Evolutionary conservation across 768 basidiomycete genomes (phyloP), one percentile per base, ranked within the genome.

Genomic region (Nevesoporus exiguus): DNA sequence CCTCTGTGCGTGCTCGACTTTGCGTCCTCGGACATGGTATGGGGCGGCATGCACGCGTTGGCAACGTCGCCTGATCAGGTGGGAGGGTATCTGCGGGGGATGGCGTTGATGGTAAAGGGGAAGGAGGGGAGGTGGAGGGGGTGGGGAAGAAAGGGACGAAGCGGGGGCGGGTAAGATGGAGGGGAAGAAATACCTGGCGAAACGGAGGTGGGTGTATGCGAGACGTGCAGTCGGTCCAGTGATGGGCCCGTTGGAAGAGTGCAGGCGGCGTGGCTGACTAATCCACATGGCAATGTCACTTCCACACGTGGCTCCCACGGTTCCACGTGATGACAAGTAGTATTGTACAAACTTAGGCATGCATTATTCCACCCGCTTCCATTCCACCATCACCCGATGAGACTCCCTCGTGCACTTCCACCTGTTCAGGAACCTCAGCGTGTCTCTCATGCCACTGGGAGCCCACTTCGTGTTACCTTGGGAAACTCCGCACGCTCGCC

Each of bases 401-500:
- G 29, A 63, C 43, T 27, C 68, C 63, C 50, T 63, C 68, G 44
- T 65, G 55, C 33, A 71, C 31, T 47, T 73, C 70, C 54, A 71
- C 59, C 70, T 71, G 54, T 45, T 67, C 66, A 39, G 49, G 42
- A 50, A 37, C 51, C 47, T 67, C 51, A 62, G 65, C 49, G 49
- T 61, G 55, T 62, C 66, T 66, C 60, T 68, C 60, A 55, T 55
- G 34, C 57, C 36, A 61, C 52, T 25, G 40, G 47, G 25, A 52
- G 19, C 36, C 43, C 30, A 21, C 55, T 45, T n/a, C 52, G 40
- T 43, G 54, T 80, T 68, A 88, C 85, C 79, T 82, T 84, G 8
- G 90, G 90, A 74, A 90, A 91, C 42, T 90, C 90, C 1, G 83
- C 86, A 56, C 82, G 80, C 65, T 91, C 89, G 52, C 80, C 80